Evolutionary conservation across 805 yeast species (phyloP).

Genomic region (Pichia gijzeniarum): DNA sequence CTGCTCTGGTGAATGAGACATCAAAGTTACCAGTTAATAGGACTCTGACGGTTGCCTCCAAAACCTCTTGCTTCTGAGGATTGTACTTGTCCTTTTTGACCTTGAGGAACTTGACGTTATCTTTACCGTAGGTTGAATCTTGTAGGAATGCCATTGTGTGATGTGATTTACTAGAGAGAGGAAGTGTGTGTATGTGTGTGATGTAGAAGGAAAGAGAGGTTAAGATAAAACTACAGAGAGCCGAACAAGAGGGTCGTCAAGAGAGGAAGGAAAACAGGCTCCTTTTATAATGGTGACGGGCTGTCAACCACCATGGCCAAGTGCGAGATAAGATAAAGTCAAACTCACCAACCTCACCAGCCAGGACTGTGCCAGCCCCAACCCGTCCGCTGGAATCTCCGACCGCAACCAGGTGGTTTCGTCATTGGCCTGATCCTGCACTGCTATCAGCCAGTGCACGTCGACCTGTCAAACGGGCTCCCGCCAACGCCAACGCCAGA

Average conservation of each 20-base stretch:
- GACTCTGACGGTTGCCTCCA: conserved; percentile 78
- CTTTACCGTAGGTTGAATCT: conserved; percentile 80
- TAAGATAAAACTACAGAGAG: not conserved
- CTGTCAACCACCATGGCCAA: too few species aligned
- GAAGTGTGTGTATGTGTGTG: not conserved
- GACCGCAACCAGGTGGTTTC: too few species aligned
- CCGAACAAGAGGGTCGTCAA: not conserved
- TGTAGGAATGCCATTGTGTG: conserved; percentile 27
- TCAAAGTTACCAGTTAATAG: conserved; percentile 77
- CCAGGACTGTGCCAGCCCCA: too few species aligned
- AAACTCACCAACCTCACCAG: too few species aligned
- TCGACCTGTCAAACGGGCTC: too few species aligned
- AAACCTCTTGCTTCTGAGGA: conserved; percentile 70
- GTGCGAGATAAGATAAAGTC: too few species aligned
- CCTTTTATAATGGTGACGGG: not conserved
- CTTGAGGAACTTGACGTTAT: conserved; percentile 85
- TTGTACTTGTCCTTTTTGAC: conserved; percentile 72
- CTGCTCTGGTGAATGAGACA: conserved; percentile 77
- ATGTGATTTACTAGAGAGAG: too few species aligned
- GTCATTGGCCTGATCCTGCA: too few species aligned
- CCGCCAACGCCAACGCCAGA: too few species aligned
- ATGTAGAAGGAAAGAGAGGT: not conserved
- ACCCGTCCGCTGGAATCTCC: too few species aligned
- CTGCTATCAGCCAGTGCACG: too few species aligned
- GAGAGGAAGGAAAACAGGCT: not conserved